Base-by-base conservation (phyloP, 257 asterid genomes). In the Capsicum pubescens region DNA sequence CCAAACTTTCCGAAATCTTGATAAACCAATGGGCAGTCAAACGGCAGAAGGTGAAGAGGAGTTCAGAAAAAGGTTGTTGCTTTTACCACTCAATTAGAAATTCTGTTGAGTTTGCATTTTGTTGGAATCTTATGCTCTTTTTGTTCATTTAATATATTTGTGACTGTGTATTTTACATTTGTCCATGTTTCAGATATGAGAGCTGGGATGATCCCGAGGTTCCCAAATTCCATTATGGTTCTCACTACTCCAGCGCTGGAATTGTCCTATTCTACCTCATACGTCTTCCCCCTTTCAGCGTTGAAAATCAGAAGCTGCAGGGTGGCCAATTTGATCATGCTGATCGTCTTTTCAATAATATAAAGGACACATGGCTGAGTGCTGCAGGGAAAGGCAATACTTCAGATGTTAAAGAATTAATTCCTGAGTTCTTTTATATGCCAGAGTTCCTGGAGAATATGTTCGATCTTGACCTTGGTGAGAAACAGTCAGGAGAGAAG, bases 191-290 rank as follows among this genome's bases (percentile, higher is more conserved):
- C 90, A 97, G 99, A 88, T 93, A 91, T 81, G 99, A 97, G 85
- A 97, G 99, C 94, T 97, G 99, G 99, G 99, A 97, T 93, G 99
- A 97, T 90, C 99, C 99, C 56, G 99, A 97, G 83, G 96, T 95
- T 88, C 99, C 99, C 83, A 97, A 97, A 83, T 97, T 97, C 87
- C 99, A 97, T 89, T 97, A 97, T 83, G 99, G 99, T 87, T 97
- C 99, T 87, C 99, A 97, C 87, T 97, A 97, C 86, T 95, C 99
- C 42, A 97, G 99, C 79, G 99, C 99, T 82, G 99, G 99, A 86
- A 97, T 97, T 83, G 99, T 97, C 83, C 98, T 97, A 82, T 97
- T 97, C 91, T 97, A 97, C 88, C 99, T 97, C 57, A 81, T 97
- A 86, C 98, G 99, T 68, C 88, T 97, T 87, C 99, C 99, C 57